Percentiles rank a stretch among this genome's conserved stretches.
Evolutionary conservation across 768 basidiomycete genomes (phyloP).

Genomic region (Lactarius deliciosus): DNA sequence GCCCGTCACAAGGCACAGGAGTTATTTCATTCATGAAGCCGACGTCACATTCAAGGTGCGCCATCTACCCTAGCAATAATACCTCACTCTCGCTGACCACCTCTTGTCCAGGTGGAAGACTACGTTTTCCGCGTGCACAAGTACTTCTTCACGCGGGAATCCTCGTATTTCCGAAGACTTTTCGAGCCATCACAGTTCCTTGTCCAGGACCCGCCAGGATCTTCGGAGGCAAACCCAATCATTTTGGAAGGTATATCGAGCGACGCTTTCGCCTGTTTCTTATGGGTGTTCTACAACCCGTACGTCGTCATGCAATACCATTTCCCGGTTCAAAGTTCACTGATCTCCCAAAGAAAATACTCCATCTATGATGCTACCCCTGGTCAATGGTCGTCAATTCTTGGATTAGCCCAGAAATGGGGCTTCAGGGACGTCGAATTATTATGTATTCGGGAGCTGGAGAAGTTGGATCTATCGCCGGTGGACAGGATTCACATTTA

Average conservation of each 20-base stretch:
- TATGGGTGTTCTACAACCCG: slow-evolving; percentile 41
- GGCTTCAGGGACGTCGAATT: slow-evolving; percentile 42
- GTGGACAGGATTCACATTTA: slow-evolving; percentile 43
- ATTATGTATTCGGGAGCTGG: slow-evolving; percentile 42
- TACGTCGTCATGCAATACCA: slow-evolving; percentile 25
- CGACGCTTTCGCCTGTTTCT: slow-evolving; percentile 36
- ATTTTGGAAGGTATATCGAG: slow-evolving; percentile 33
- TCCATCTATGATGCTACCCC: slow-evolving; percentile 42
- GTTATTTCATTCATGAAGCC: slow-evolving; percentile 22
- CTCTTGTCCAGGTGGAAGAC: slow-evolving; percentile 31
- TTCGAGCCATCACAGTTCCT: not conserved
- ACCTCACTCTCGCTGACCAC: slow-evolving; percentile 6
- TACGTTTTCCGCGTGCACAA: slow-evolving; percentile 20
- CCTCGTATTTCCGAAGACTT: slow-evolving; percentile 10
- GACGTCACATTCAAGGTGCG: slow-evolving; percentile 15
- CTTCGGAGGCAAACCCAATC: slow-evolving; percentile 36
- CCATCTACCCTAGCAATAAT: not conserved
- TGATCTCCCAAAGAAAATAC: slow-evolving; percentile 35
- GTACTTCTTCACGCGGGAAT: slow-evolving; percentile 21
- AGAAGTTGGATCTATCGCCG: slow-evolving; percentile 38
- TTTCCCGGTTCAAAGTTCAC: slow-evolving; percentile 1
- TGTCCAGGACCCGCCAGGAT: slow-evolving; percentile 34
- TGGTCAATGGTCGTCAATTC: slow-evolving; percentile 44
- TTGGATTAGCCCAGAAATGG: slow-evolving; percentile 43
- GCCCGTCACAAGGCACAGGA: slow-evolving; percentile 2